These are phyloP conservation scores for Cladorrhinum sp. DNA, from an alignment of 2,329 filamentous ascomycete genomes.

Conservation along the genomic window DNA sequence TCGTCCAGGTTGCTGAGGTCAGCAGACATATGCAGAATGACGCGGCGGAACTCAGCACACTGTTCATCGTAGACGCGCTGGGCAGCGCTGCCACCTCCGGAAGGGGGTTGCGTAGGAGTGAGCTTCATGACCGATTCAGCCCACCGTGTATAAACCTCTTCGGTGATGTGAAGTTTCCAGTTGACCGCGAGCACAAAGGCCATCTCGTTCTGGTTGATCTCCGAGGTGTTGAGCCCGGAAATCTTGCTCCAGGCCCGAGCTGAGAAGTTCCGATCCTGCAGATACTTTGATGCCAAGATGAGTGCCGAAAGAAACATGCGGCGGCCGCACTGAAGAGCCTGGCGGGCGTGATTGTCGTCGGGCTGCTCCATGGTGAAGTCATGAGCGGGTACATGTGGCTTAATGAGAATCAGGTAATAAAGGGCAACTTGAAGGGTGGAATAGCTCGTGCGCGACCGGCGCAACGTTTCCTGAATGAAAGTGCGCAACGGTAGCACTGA, in stretches of 20 bases:
- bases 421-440: constrained; percentile 95
- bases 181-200: constrained; percentile 85
- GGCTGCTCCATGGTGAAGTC: constrained; percentile 86
- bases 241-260: constrained; percentile 99
- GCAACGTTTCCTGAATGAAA: constrained; percentile 96
- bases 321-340: constrained; percentile 88
- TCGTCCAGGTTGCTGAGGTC: constrained; percentile 58
- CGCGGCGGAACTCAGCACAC: constrained; percentile 54
- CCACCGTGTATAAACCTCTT: constrained; percentile 87
- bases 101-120: constrained; percentile 62
- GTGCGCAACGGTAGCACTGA: constrained; percentile 85
- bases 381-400: constrained; percentile 76
- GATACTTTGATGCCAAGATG: constrained; percentile 94
- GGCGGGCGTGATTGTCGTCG: constrained; percentile 66
- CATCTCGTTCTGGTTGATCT: constrained; percentile 97
- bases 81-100: constrained; percentile 45
- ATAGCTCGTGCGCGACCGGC: constrained; percentile 92
- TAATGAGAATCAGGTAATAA: constrained; percentile 94
- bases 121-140: constrained; percentile 87
- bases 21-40: constrained; percentile 55
- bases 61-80: constrained; percentile 43
- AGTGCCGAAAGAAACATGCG: constrained; percentile 96
- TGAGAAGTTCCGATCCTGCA: constrained; percentile 97
- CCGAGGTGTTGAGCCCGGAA: constrained; percentile 84
- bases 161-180: constrained; percentile 93